Conservation (phyloP, 2,329 filamentous ascomycete genomes). For the Curvularia sp. region DNA sequence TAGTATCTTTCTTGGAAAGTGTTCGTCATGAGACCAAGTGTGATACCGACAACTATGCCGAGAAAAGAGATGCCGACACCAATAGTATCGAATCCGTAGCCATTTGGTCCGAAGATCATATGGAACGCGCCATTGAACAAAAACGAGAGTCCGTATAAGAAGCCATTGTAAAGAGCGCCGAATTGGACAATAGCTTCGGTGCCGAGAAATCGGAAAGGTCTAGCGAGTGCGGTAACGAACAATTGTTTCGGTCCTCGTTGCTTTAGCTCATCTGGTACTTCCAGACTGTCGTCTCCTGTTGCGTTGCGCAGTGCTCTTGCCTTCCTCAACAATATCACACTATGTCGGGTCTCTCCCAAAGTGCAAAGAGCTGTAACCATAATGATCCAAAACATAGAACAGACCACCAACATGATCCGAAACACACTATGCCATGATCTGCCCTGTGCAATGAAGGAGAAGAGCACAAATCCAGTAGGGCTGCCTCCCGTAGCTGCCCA, state of each 20-base stretch:
- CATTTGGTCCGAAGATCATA: slow-evolving; percentile 57
- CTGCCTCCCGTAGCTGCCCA: slow-evolving; percentile 58
- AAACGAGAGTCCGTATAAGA: slow-evolving; percentile 59
- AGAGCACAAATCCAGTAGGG: slow-evolving; percentile 57
- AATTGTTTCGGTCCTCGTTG: slow-evolving; percentile 50
- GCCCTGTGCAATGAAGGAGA: slow-evolving; percentile 56
- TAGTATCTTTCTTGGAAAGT: slow-evolving; percentile 56
- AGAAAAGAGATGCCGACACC: slow-evolving; percentile 54
- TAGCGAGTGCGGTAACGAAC: slow-evolving; percentile 53
- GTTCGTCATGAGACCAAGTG: slow-evolving; percentile 55
- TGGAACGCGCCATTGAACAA: slow-evolving; percentile 60
- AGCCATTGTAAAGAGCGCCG: slow-evolving; percentile 59
- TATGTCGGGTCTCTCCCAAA: slow-evolving; percentile 56
- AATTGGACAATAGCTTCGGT: slow-evolving; percentile 59
- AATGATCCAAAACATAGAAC: slow-evolving; percentile 54
- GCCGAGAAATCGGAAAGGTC: slow-evolving; percentile 58
- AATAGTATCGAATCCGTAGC: slow-evolving; percentile 53
- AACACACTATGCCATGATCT: slow-evolving; percentile 56
- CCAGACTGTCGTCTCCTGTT: slow-evolving; percentile 36
- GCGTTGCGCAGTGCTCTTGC: slow-evolving; percentile 41
- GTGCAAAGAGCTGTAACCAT: slow-evolving; percentile 49
- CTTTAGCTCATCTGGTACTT: slow-evolving; percentile 51
- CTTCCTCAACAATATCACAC: slow-evolving; percentile 52
- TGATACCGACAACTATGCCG: slow-evolving; percentile 53
- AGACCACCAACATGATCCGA: slow-evolving; percentile 57